Evolutionary conservation across 345 rosid species (phyloP).

Genomic region (Euclidium syriacum): DNA sequence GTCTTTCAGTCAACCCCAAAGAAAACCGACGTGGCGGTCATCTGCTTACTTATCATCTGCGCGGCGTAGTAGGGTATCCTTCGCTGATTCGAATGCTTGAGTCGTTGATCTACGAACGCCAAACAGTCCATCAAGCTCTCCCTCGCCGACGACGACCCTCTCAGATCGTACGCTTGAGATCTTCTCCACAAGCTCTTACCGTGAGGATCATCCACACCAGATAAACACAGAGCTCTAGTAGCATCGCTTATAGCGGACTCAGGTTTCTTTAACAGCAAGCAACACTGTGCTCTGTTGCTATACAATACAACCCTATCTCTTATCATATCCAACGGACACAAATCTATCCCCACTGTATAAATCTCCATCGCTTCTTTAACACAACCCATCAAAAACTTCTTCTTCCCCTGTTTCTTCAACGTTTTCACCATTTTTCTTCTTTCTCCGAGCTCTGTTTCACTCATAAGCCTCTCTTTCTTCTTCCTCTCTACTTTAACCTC

Average conservation of each 20-base stretch:
- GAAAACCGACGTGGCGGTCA: conserved; percentile 58
- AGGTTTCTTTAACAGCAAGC: conserved; percentile 46
- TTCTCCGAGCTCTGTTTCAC: conserved; percentile 45
- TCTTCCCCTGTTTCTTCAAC: conserved; percentile 61
- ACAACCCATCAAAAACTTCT: conserved; percentile 46
- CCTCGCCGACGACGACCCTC: conserved; percentile 44
- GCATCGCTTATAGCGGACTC: conserved; percentile 69
- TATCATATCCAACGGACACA: conserved; percentile 49
- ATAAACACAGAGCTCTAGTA: conserved; percentile 66
- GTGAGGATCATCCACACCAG: conserved; percentile 37
- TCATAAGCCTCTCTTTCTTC: conserved; percentile 55
- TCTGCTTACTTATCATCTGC: conserved; percentile 58
- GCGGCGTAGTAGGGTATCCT: conserved; percentile 58
- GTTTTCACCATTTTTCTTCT: conserved; percentile 38
- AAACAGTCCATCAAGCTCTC: conserved; percentile 83
- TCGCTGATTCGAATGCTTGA: conserved; percentile 17
- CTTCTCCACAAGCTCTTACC: conserved; percentile 88
- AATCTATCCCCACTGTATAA: conserved; percentile 50
- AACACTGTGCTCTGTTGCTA: conserved; percentile 80
- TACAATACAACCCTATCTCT: conserved; percentile 61
- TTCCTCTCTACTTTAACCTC: conserved; percentile 65
- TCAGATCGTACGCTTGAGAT: conserved; percentile 78
- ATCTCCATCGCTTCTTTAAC: conserved; percentile 38
- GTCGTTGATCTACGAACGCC: conserved; percentile 45
- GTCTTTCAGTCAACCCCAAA: conserved; percentile 12